Percentiles rank a stretch among this genome's conserved stretches.
phyloP scores from a whole-genome alignment of 371 early-diverging fungal species.

The Syncephalis fuscata region DNA sequence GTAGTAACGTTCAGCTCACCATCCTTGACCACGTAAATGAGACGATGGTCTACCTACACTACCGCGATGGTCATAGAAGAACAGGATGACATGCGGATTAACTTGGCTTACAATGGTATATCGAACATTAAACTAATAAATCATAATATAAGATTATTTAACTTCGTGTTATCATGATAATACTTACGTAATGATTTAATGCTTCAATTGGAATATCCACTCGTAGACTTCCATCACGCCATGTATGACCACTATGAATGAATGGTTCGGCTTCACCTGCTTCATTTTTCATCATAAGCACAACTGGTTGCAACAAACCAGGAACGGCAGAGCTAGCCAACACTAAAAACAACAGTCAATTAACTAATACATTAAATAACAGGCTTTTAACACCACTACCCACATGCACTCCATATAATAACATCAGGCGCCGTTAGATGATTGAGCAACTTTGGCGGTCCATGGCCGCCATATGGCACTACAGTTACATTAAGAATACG shows the following conservation, averaged over 20 bases:
- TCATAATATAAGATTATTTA: slow-evolving; percentile 21
- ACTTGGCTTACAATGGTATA: slow-evolving; percentile 76
- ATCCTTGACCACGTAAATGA: slow-evolving; percentile 33
- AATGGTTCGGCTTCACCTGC: slow-evolving; percentile 53
- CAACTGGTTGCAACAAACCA: slow-evolving; percentile 63
- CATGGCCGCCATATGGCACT: slow-evolving; percentile 56
- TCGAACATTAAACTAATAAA: slow-evolving; percentile 69
- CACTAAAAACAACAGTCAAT: slow-evolving; percentile 13
- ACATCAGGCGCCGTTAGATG: slow-evolving; percentile 83
- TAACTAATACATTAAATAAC: neutral
- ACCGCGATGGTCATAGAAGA: slow-evolving; percentile 66
- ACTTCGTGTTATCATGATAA: neutral
- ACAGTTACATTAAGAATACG: slow-evolving; percentile 76
- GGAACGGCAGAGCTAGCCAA: slow-evolving; percentile 61
- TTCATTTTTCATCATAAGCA: slow-evolving; percentile 55
- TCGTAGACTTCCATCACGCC: slow-evolving; percentile 78
- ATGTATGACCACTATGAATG: slow-evolving; percentile 48
- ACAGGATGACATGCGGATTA: slow-evolving; percentile 78
- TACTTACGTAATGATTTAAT: slow-evolving; percentile 1
- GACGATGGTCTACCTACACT: slow-evolving; percentile 51
- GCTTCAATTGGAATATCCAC: slow-evolving; percentile 14
- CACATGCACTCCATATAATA: slow-evolving; percentile 65
- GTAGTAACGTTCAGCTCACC: slow-evolving; percentile 14
- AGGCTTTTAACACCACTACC: neutral
- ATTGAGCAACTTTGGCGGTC: slow-evolving; percentile 68